These are phyloP conservation scores for Zelonia costaricensis DNA, from an alignment of 208 protist genomes.

Conservation along the genomic window DNA sequence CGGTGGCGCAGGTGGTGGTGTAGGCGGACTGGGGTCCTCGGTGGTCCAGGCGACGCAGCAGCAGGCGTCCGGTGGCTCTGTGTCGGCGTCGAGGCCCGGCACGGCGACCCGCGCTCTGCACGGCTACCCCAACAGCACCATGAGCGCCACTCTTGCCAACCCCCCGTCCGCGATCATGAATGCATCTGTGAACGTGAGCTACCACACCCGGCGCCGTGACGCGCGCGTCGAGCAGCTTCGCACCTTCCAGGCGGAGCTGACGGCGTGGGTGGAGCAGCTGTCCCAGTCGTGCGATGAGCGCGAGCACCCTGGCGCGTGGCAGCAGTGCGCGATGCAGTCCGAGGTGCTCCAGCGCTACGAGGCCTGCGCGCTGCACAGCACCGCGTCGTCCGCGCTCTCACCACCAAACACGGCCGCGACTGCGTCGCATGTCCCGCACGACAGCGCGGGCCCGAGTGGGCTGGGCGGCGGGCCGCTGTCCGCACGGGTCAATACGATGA, in stretches of 20 bases:
- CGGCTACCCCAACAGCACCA: background rate
- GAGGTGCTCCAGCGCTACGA: slow-evolving; percentile 42
- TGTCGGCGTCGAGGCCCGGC: background rate
- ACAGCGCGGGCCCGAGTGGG: too few relatives aligned
- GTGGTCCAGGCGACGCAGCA: background rate
- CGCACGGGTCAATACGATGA: background rate
- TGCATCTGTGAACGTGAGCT: background rate
- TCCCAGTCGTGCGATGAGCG: slow-evolving; percentile 33
- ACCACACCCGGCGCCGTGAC: slow-evolving; percentile 17
- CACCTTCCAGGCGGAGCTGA: slow-evolving; percentile 37
- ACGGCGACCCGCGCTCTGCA: background rate
- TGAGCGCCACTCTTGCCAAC: background rate
- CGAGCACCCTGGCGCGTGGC: slow-evolving; percentile 29
- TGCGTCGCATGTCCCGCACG: background rate
- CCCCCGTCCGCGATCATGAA: background rate
- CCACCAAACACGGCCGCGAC: background rate
- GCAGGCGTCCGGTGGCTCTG: background rate
- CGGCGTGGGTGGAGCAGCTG: slow-evolving; percentile 39
- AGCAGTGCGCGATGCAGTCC: slow-evolving; percentile 38
- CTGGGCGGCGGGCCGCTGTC: too few relatives aligned
- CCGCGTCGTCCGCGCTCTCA: background rate
- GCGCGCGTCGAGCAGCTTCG: slow-evolving; percentile 21
- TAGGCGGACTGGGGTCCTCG: background rate
- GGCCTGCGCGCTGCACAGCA: slow-evolving; percentile 16
- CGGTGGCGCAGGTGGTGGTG: background rate